Base-by-base conservation (phyloP, 768 basidiomycete species). In the Tylopilus sp. region DNA sequence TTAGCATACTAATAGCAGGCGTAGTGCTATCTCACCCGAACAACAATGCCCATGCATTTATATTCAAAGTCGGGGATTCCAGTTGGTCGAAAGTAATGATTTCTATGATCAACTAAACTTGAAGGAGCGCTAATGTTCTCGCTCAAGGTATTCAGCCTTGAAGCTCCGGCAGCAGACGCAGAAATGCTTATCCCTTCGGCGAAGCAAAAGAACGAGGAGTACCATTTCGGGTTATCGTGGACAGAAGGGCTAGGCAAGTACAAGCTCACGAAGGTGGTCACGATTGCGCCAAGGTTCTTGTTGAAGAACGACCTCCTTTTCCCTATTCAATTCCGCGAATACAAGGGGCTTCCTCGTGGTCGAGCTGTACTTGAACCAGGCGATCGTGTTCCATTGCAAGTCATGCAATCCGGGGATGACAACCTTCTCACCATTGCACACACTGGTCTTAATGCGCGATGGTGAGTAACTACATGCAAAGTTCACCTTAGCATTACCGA, bases 191-290 rank as follows among this genome's bases (percentile, higher is more conserved):
- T 93, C 38, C 75, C 83, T 2, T 84, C 86, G 9, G 71, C 79
- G 39, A 74, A 73, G 26, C 83, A 83, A 47, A 82, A 75, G 55
- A 71, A 77, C 3, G 83, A 88, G 42, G 82, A 86, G 64, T 77
- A 85, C 47, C 89, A 94, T 64, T 69, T 91, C 41, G 97, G 95
- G 2, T 60, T 99, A 35, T 95, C 93, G 5, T 98, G 95, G 82
- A 78, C 81, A 17, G 94, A 95, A 69, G 97, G 95, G 2, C 73
- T 86, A n/a, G 97, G 97, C 31, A 98, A 97, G 75, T 98, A 98
- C 69, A 98, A 98, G 65, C 73, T 98, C 30, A 88, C 87, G 23
- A 98, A 98, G 72, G 86, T 98, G 58, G 85, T 99, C 57, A 95
- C 90, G 0, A 72, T 98, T 33, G 77, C 89, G 8, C 97, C 97